These are phyloP conservation scores for Hapsidospora chrysogenum DNA, from an alignment of 495 filamentous ascomycete species.

Conservation along the genomic window DNA sequence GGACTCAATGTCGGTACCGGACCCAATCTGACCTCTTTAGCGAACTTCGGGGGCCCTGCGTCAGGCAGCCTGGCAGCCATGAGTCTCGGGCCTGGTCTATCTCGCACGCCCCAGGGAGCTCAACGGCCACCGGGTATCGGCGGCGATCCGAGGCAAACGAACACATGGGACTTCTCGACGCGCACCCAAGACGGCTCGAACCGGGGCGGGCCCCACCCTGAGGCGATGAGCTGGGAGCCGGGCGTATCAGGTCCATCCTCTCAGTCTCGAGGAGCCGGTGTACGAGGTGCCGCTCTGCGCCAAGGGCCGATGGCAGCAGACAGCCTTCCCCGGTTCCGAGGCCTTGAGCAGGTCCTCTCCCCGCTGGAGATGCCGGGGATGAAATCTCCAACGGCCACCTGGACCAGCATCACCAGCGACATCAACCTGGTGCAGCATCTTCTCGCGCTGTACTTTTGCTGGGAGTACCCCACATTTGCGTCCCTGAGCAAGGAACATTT, in stretches of 20 bases:
- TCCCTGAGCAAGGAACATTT: conserved; percentile 60
- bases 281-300: conserved; percentile 22
- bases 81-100: background rate
- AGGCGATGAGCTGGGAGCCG: conserved; percentile 22
- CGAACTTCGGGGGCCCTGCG: background rate
- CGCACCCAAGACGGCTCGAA: conserved; percentile 20
- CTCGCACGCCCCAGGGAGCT: too few species aligned
- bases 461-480: conserved; percentile 63
- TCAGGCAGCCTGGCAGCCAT: background rate
- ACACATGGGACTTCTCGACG: conserved; percentile 21
- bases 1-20: background rate
- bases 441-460: conserved; percentile 59
- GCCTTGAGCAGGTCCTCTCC: conserved; percentile 20
- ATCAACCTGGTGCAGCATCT: conserved; percentile 41
- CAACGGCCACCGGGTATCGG: background rate
- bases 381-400: conserved; percentile 24
- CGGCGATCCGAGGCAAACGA: conserved; percentile 15
- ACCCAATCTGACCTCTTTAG: background rate
- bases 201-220: conserved; percentile 20
- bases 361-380: conserved; percentile 14
- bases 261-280: too few species aligned
- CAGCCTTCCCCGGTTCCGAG: conserved; percentile 9
- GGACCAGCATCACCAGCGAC: conserved; percentile 48
- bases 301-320: conserved; percentile 17
- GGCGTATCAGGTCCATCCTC: conserved; percentile 7